Conservation (phyloP, 768 basidiomycete genomes). For the Rhodotorula paludigena region DNA sequence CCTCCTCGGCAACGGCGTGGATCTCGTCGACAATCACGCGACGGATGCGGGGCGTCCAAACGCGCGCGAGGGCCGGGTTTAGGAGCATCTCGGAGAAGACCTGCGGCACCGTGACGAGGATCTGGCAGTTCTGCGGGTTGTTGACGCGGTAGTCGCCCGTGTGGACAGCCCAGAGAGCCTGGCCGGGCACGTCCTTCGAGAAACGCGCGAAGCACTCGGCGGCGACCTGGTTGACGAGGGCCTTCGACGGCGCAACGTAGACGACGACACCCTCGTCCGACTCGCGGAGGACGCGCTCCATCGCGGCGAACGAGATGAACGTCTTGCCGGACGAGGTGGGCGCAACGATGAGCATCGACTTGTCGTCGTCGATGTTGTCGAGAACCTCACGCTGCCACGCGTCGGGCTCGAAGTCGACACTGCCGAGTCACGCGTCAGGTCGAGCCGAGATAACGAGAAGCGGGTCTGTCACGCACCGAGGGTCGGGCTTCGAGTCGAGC, state of each 20-base stretch:
- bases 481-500: conserved; percentile 61
- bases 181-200: conserved; percentile 59
- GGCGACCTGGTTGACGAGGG: conserved; percentile 62
- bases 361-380: conserved; percentile 58
- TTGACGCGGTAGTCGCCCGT: conserved; percentile 39
- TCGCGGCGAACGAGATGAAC: conserved; percentile 71
- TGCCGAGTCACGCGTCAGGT: conserved; percentile 15
- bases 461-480: conserved; percentile 6
- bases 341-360: conserved; percentile 61
- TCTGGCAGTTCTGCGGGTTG: conserved; percentile 61
- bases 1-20: conserved; percentile 66
- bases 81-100: conserved; percentile 65
- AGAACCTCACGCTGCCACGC: conserved; percentile 65
- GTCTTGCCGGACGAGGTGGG: conserved; percentile 56
- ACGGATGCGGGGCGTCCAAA: conserved; percentile 63
- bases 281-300: conserved; percentile 62
- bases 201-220: conserved; percentile 61
- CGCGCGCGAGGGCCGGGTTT: conserved; percentile 59
- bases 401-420: conserved; percentile 64
- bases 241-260: conserved; percentile 71
- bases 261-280: conserved; percentile 66
- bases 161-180: conserved; percentile 47
- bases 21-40: conserved; percentile 64
- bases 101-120: conserved; percentile 69
- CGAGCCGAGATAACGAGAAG: too few relatives aligned